Conservation (phyloP, 352 stramenopile genomes). For the Globisporangium paroecandrum region DNA sequence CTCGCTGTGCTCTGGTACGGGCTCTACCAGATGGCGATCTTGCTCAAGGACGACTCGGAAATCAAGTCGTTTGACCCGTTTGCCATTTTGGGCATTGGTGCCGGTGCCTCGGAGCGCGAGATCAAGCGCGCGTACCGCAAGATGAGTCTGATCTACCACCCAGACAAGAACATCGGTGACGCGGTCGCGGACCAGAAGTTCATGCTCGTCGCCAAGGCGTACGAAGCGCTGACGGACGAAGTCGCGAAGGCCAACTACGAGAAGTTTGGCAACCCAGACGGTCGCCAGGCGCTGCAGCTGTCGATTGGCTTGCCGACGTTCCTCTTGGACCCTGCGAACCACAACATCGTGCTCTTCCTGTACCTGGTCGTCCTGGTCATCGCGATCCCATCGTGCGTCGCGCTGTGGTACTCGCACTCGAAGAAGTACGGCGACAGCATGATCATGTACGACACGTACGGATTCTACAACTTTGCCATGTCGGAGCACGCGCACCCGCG, state of each 20-base stretch:
- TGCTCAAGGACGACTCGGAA: constrained; percentile 94
- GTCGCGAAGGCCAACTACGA: constrained; percentile 97
- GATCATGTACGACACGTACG: constrained; percentile 99
- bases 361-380: constrained; percentile 98
- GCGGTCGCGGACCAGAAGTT: constrained; percentile 97
- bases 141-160: constrained; percentile 91
- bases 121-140: constrained; percentile 96
- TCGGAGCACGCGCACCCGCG: constrained; percentile 93
- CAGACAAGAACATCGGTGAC: constrained; percentile 97
- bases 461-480: constrained; percentile 97
- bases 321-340: constrained; percentile 95
- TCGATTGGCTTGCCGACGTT: constrained; percentile 97
- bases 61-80: constrained; percentile 99
- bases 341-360: constrained; percentile 97
- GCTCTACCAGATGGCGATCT: constrained; percentile 87
- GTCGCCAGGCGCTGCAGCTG: constrained; percentile 95
- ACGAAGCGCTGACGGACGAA: constrained; percentile 95
- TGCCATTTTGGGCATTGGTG: constrained; percentile 93
- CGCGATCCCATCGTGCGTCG: constrained; percentile 95
- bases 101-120: constrained; percentile 85
- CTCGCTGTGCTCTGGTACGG: constrained; percentile 74
- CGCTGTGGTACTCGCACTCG: constrained; percentile 94
- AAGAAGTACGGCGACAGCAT: constrained; percentile 99
- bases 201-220: constrained; percentile 95
- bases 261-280: constrained; percentile 98